Evolutionary conservation across 306 rosid genomes (phyloP).

Genomic region (Betula pendula): DNA sequence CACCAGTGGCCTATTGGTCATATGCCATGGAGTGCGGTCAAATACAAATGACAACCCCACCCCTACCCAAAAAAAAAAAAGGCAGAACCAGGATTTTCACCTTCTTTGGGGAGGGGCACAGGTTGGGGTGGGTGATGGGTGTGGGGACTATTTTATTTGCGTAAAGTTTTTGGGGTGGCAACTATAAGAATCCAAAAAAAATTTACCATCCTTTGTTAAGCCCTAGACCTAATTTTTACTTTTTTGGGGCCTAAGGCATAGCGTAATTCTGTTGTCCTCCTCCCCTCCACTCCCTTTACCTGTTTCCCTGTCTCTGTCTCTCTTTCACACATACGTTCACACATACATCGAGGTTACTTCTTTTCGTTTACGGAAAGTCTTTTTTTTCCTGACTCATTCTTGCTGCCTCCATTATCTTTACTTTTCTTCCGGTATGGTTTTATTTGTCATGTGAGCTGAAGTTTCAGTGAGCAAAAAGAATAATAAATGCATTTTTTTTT

Average conservation of each 20-base stretch:
- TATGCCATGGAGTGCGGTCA: no score
- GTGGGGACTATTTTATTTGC: no score
- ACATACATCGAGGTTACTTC: background rate
- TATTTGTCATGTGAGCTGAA: background rate
- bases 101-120: no score
- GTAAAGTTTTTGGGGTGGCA: no score
- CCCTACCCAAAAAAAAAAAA: no score
- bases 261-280: background rate
- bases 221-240: background rate
- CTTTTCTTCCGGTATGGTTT: background rate
- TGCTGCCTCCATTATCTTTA: no score
- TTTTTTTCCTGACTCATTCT: background rate
- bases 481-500: background rate
- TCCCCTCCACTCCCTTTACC: background rate
- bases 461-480: slow-evolving; percentile 16
- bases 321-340: no score
- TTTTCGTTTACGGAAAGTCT: background rate
- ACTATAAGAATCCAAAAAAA: background rate
- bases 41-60: background rate
- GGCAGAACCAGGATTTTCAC: no score
- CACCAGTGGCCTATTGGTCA: no score
- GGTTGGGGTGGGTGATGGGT: no score
- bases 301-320: background rate
- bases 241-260: background rate
- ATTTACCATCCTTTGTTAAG: background rate